Evolutionary conservation across 768 basidiomycete genomes (phyloP), one percentile per base, ranked within the genome.

Genomic region (Rhodotorula diobovata): DNA sequence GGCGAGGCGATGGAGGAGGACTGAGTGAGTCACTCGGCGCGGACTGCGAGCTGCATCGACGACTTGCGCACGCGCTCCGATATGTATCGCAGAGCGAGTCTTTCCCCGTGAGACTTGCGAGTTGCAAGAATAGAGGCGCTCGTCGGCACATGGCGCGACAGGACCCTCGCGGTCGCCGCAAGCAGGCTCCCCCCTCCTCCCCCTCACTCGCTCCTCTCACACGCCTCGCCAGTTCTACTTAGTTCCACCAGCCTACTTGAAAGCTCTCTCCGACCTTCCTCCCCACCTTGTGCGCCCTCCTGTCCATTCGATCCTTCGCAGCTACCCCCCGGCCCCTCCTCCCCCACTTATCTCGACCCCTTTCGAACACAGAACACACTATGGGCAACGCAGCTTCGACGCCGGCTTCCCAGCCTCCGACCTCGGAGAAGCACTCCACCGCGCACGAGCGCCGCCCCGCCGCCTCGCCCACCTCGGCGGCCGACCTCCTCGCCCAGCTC

Each of bases 1-100:
- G 71, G 39, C 20, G 60, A 32, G 56, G 56, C 41, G 18, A 68
- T 67, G 66, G 68, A 70, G 16, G 73, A 74, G 30, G 65, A 71
- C 15, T 66, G 23, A 23, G 45, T 18, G 10, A 21, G 4, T 2
- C 45, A 21, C 7, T 18, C 1, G 23, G 21, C 20, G 20, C 45
- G 18, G 15, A 9, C 15, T 20, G 45, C 20, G 23, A 46, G 20
- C 20, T 21, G 2, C 20, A 20, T 21, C 20, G 18, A 2, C 20
- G 45, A 21, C 16, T 46, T 46, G 20, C 21, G 18, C 45, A 21
- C 45, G 15, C 15, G 15, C 45, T 21, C 14, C 18, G 14, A 43
- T 18, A 18, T 14, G 41, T 43, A 18, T 43, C 14, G 3, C 14
- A 43, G 41, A 43, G 41, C 41, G 41, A n/a, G n/a, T n/a, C n/a